Conservation (phyloP, 1,284 basidiomycete genomes). For the Sanghuangporus sanghuang region DNA sequence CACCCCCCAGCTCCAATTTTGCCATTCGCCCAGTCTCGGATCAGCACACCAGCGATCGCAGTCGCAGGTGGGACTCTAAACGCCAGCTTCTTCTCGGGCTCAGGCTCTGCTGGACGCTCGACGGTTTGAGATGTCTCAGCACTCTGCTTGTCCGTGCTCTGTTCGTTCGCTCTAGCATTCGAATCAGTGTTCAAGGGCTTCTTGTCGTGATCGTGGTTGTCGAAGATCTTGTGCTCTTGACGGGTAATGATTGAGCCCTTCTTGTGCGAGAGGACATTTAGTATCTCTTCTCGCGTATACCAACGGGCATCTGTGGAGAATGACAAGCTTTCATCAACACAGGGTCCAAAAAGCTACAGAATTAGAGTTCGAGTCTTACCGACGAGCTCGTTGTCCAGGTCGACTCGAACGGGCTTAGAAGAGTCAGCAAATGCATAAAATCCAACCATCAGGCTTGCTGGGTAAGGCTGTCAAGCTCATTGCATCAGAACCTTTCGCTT, state of each 20-base stretch:
- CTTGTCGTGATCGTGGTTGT: constrained; percentile 26
- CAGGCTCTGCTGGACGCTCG: constrained; percentile 31
- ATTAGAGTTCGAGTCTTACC: constrained; percentile 40
- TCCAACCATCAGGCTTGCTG: constrained; percentile 88
- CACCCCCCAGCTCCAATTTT: constrained; percentile 25
- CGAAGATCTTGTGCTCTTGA: constrained; percentile 57
- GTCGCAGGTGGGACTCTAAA: constrained; percentile 67
- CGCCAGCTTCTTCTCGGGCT: constrained; percentile 34
- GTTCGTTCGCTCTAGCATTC: neutral
- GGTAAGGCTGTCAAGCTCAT: constrained; percentile 60
- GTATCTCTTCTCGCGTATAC: constrained; percentile 75
- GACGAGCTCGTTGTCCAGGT: constrained; percentile 95
- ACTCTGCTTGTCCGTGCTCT: constrained; percentile 11
- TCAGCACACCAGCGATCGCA: constrained; percentile 68
- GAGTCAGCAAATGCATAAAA: constrained; percentile 79
- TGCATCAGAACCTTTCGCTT: neutral
- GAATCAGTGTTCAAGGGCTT: neutral
- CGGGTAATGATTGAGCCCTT: constrained; percentile 50
- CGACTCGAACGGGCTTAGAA: constrained; percentile 69
- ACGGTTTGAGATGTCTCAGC: constrained; percentile 21
- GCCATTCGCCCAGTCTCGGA: constrained; percentile 61
- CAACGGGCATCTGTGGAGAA: constrained; percentile 71
- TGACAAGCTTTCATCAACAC: neutral
- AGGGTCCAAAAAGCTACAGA: neutral
- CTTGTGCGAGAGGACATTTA: constrained; percentile 54